Conservation (phyloP, 1,139 yeast genomes). For the Pichia sp. region DNA sequence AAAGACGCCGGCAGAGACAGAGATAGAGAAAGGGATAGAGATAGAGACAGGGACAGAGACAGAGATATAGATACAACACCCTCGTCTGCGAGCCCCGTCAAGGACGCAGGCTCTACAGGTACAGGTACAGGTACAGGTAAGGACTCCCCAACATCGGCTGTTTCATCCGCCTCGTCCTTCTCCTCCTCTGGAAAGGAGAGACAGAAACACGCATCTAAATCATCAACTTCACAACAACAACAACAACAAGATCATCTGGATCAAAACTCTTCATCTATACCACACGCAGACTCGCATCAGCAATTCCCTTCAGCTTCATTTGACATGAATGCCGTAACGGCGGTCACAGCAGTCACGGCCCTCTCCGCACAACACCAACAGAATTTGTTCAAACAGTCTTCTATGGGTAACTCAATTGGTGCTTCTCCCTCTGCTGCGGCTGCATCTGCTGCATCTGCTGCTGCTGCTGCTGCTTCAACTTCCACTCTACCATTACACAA, state of each 20-base stretch:
- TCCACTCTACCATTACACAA: not conserved
- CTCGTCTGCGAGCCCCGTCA: not conserved
- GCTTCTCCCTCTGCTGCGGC: not conserved
- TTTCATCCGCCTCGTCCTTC: slow-evolving; percentile 13
- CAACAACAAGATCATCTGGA: slow-evolving; percentile 8
- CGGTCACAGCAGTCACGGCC: not conserved
- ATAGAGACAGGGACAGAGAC: not conserved
- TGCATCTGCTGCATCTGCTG: not conserved
- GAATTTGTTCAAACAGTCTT: too few species aligned
- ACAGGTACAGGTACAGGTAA: not conserved
- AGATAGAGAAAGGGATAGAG: slow-evolving; percentile 1
- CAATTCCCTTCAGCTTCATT: slow-evolving; percentile 2
- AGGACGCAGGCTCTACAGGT: not conserved
- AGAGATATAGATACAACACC: not conserved
- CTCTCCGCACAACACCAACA: too few species aligned
- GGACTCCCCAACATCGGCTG: slow-evolving; percentile 12
- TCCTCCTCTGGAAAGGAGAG: too few species aligned
- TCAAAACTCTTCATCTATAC: slow-evolving; percentile 6
- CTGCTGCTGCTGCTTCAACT: not conserved
- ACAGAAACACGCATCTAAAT: not conserved
- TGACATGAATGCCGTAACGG: not conserved
- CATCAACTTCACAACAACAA: slow-evolving; percentile 2
- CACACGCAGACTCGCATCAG: not conserved
- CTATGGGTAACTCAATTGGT: too few species aligned
- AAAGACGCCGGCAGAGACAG: slow-evolving; percentile 1